Evolutionary conservation across 768 basidiomycete genomes (phyloP), one percentile per base, ranked within the genome.

Genomic region (Suillus cothurnatus): DNA sequence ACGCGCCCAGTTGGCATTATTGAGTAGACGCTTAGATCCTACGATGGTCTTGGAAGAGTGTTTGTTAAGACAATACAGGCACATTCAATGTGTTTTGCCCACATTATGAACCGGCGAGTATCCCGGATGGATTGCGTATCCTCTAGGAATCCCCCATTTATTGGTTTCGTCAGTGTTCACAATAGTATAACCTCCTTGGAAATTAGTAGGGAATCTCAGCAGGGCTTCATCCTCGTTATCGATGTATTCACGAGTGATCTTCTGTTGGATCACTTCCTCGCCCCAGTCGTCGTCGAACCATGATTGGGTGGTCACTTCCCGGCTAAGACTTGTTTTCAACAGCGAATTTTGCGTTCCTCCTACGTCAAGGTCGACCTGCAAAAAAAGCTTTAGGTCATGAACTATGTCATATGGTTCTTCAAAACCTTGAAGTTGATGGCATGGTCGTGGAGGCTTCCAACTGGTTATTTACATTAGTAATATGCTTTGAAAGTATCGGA

Each of bases 381-480:
- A 65, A 52, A 61, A 17, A 58, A 63, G 67, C 4, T 67, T 67
- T n/a, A 57, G 41, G 26, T 8, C 21, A 53, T 12, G 26, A 23
- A 61, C 26, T 23, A 6, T n/a, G 28, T 26, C 34, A 62, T 41
- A 53, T 39, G 34, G 58, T 50, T 19, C 41, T 65, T 9, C 4
- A 31, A 52, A 28, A 80, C 84, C 74, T 85, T 86, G 76, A 80
- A 87, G 71, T 88, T 88, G 71, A 90, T 85, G 49, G 89, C 83
- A 68, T 89, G 88, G 71, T 90, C 88, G 65, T 90, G 88, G 19
- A 90, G 73, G 43, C 82, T 87, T n/a, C 88, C 88, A 85, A 88
- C 85, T 86, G 38, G 39, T 28, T 21, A 41, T 34, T n/a, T 31
- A 53, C 19, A 21, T 52, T 19, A 45, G 63, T 15, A 63, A 45